Percentiles rank a stretch among this genome's conserved stretches.
Conservation (phyloP, 108 stramenopile genomes). For the Cyclotella sp. region DNA sequence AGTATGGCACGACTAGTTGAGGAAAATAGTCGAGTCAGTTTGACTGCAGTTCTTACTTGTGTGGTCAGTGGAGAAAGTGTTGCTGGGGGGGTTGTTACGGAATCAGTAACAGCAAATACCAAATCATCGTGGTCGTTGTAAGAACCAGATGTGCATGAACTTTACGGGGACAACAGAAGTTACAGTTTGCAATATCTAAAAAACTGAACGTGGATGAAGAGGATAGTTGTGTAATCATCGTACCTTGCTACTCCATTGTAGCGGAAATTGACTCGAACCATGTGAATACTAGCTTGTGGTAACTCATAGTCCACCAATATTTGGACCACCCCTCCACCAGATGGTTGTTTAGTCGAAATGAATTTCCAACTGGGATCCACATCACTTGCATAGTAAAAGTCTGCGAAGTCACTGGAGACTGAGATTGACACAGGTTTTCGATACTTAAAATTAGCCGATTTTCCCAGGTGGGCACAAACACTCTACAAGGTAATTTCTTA, state of each 20-base stretch:
- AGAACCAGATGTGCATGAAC: not conserved
- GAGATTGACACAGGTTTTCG: not conserved
- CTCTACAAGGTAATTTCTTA: not conserved
- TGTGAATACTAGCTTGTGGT: slow-evolving; percentile 8
- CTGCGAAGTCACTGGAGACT: slow-evolving; percentile 12
- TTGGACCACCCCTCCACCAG: slow-evolving; percentile 18
- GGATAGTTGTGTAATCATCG: not conserved
- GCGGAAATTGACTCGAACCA: slow-evolving; percentile 4
- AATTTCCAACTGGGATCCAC: slow-evolving; percentile 6
- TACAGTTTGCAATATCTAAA: not conserved
- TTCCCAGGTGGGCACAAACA: not conserved
- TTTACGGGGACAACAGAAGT: not conserved
- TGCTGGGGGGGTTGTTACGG: not conserved
- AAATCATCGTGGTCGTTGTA: slow-evolving; percentile 33
- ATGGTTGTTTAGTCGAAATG: slow-evolving; percentile 12
- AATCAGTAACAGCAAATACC: slow-evolving; percentile 5
- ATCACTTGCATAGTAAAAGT: slow-evolving; percentile 22
- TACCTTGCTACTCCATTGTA: slow-evolving; percentile 10
- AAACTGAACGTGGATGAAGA: not conserved
- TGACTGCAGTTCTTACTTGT: not conserved
- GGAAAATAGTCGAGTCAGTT: not conserved
- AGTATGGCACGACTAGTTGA: not conserved
- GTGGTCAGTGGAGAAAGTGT: not conserved
- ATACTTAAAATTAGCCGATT: no score
- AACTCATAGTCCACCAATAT: slow-evolving; percentile 11